phyloP scores from a whole-genome alignment of 2,329 filamentous ascomycete species.

The Fusarium praegraminearum region DNA sequence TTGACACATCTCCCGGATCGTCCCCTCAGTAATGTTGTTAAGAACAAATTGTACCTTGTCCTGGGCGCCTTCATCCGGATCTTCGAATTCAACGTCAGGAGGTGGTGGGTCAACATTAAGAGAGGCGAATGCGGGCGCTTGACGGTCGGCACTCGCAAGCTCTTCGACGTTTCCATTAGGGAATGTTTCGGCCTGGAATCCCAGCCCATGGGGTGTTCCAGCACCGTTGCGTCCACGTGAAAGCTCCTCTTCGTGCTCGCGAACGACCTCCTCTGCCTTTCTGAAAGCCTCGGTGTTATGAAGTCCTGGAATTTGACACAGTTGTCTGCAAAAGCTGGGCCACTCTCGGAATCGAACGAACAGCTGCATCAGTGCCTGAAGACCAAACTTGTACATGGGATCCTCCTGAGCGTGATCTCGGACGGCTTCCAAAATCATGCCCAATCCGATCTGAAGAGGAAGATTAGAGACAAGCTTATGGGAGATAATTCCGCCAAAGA shows the following conservation, averaged over 20 bases:
- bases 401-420: constrained; percentile 84
- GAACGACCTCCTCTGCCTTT: constrained; percentile 84
- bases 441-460: constrained; percentile 91
- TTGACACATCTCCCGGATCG: constrained; percentile 83
- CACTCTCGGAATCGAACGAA: constrained; percentile 87
- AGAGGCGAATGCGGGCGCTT: constrained; percentile 79
- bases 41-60: constrained; percentile 96
- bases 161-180: constrained; percentile 80
- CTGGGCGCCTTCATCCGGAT: constrained; percentile 85
- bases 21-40: constrained; percentile 95
- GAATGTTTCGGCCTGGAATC: constrained; percentile 62
- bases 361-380: constrained; percentile 93
- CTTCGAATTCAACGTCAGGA: constrained; percentile 75
- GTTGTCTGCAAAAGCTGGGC: constrained; percentile 91
- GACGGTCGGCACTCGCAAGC: constrained; percentile 67
- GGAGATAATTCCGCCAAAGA: constrained; percentile 96
- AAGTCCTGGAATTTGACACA: constrained; percentile 84
- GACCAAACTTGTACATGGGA: constrained; percentile 97
- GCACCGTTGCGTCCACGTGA: constrained; percentile 67
- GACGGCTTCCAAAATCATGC: constrained; percentile 97
- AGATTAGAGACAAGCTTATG: constrained; percentile 91
- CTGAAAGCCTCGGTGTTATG: constrained; percentile 86
- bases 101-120: constrained; percentile 80
- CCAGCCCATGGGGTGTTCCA: constrained; percentile 53
- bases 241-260: constrained; percentile 72